A percentile compares a stretch with the other conserved stretches of the same genome.
Evolutionary conservation across 169 alveolate genomes (phyloP).

Genomic region (Plasmodium cynomolgi): DNA sequence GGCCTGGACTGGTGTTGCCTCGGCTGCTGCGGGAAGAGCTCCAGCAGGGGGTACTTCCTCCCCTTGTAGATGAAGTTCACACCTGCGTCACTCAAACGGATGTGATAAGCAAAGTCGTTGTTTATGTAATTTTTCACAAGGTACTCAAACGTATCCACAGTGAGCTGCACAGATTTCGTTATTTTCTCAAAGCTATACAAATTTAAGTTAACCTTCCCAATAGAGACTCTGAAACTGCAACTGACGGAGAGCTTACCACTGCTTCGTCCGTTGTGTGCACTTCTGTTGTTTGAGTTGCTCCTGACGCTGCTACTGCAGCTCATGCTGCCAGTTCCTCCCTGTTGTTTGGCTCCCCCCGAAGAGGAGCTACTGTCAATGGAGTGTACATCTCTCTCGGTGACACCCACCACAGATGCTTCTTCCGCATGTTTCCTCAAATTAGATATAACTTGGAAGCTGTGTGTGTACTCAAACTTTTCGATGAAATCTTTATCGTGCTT

Average conservation of each 20-base stretch:
- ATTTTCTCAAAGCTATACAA: conserved; percentile 3
- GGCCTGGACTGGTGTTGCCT: background rate
- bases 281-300: background rate
- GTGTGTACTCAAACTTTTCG: conserved; percentile 59
- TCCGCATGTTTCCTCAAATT: conserved; percentile 22
- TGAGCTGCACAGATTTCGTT: conserved; percentile 16
- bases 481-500: conserved; percentile 48
- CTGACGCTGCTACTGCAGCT: background rate
- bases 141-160: background rate
- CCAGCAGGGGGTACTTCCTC: conserved; percentile 41
- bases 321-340: background rate
- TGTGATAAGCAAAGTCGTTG: conserved; percentile 29
- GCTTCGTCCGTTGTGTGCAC: background rate
- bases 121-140: conserved; percentile 24
- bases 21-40: background rate
- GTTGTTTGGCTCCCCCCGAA: background rate
- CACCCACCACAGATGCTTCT: background rate
- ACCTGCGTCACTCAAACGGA: conserved; percentile 10
- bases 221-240: background rate
- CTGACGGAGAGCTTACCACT: background rate
- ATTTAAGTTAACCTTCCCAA: background rate
- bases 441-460: conserved; percentile 53
- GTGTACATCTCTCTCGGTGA: background rate
- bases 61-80: conserved; percentile 16
- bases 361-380: background rate